Evolutionary conservation across 208 protist species (phyloP), one percentile per base, ranked within the genome.

Genomic region (Angomonas deanei): DNA sequence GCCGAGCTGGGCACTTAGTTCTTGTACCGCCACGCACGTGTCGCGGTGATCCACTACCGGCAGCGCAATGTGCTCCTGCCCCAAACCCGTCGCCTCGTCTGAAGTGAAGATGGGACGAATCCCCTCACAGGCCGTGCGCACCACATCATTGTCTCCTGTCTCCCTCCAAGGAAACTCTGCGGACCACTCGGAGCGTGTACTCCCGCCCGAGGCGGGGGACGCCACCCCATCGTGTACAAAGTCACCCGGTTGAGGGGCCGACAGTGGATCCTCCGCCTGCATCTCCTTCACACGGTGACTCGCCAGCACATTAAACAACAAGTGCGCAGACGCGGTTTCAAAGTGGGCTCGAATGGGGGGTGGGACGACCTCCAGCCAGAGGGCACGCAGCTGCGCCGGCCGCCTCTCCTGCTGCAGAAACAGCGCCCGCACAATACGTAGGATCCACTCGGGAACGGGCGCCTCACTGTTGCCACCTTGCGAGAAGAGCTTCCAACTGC

Each of bases 301-400:
- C 26, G 79, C 81, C 47, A 91, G 33, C 33, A 88, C 72, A 55
- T 94, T 94, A 82, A 84, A 94, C 30, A 90, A 26, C 24, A 94
- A 61, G 19, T 67, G 64, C 2, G 56, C 27, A 55, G 75, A 73
- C 28, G 80, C 82, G 13, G 28, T 24, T 28, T 27, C 38, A 28
- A 85, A 61, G 62, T 76, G 67, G 21, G 26, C 13, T 36, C 60
- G 80, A 26, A 80, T 46, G 5, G 56, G 19, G 23, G 36, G 30
- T 6, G 83, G 81, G 15, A 87, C 73, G 30, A 71, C 48, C 39
- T 69, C 57, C 21, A 71, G 59, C 53, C 70, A 90, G 66, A 70
- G 76, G 61, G 80, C 54, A 24, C 60, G 72, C 68, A 84, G 70
- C 32, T 78, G 62, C 11, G 70, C 87, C 32, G 73, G 64, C 21